A percentile compares a stretch with the other conserved stretches of the same genome.
Conservation (phyloP, 2,329 filamentous ascomycete genomes). For the Fusarium sp. region DNA sequence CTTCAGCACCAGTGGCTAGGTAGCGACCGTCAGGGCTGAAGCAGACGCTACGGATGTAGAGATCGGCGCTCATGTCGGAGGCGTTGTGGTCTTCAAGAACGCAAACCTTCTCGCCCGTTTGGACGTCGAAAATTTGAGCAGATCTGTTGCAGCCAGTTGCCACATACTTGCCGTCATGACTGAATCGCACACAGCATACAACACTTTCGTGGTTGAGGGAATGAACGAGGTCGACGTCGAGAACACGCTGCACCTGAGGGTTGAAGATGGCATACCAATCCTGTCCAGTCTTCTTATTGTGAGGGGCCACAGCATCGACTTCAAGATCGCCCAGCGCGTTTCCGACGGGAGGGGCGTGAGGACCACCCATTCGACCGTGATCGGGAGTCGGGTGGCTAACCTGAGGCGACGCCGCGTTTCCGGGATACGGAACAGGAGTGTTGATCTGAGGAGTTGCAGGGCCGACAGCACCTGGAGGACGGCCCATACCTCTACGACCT, state of each 20-base stretch:
- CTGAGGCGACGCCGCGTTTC: conserved; percentile 83
- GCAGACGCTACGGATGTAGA: conserved; percentile 98
- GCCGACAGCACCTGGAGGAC: conserved; percentile 68
- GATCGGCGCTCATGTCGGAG: conserved; percentile 81
- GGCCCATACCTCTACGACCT: conserved; percentile 74
- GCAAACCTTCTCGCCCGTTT: conserved; percentile 85
- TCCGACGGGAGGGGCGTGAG: conserved; percentile 60
- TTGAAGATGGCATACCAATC: conserved; percentile 99
- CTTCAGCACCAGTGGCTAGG: conserved; percentile 94
- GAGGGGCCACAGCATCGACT: conserved; percentile 81
- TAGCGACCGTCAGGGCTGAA: conserved; percentile 97
- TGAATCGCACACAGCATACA: conserved; percentile 98
- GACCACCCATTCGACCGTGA: conserved; percentile 64
- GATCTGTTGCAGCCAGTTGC: conserved; percentile 97
- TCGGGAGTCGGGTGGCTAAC: conserved; percentile 84
- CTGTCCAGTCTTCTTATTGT: conserved; percentile 85
- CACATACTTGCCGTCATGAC: conserved; percentile 92
- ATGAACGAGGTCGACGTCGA: conserved; percentile 95
- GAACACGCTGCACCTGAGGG: conserved; percentile 83
- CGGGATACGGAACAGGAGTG: conserved; percentile 85
- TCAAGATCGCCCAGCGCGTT: conserved; percentile 85
- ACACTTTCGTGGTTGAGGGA: conserved; percentile 94
- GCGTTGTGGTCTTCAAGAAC: conserved; percentile 89
- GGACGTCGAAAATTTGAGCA: conserved; percentile 98
- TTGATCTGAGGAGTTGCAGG: conserved; percentile 94